Evolutionary conservation across 805 yeast species (phyloP).

Genomic region (Yarrowia keelungensis): DNA sequence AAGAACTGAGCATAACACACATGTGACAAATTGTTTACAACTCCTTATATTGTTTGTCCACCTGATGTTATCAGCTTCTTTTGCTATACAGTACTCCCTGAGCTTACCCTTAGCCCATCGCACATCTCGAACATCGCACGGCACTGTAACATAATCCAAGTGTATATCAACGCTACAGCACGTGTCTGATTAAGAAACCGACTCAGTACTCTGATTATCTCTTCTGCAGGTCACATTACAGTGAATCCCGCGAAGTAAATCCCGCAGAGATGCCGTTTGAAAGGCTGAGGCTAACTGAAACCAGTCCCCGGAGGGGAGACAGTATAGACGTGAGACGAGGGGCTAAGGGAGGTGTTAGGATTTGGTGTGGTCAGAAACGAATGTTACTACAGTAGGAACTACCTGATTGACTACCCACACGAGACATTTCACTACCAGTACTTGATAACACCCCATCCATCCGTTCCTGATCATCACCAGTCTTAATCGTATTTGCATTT

Average conservation of each 20-base stretch:
- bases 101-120: neutral
- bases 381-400: too few species aligned
- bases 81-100: neutral
- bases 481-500: neutral
- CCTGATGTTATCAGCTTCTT: neutral
- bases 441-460: neutral
- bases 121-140: neutral
- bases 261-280: slow-evolving; percentile 4
- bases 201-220: neutral
- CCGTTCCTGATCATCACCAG: neutral
- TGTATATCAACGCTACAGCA: neutral
- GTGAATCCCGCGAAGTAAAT: slow-evolving; percentile 16
- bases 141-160: neutral
- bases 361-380: too few species aligned
- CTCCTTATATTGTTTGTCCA: too few species aligned
- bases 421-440: neutral
- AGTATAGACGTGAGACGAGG: neutral
- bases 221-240: neutral
- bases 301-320: neutral
- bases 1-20: too few species aligned
- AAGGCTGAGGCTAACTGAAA: neutral
- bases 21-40: too few species aligned
- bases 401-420: neutral
- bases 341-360: neutral
- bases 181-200: neutral